phyloP scores from a whole-genome alignment of 1,139 yeast species.

The Yamadazyma diddensiae region DNA sequence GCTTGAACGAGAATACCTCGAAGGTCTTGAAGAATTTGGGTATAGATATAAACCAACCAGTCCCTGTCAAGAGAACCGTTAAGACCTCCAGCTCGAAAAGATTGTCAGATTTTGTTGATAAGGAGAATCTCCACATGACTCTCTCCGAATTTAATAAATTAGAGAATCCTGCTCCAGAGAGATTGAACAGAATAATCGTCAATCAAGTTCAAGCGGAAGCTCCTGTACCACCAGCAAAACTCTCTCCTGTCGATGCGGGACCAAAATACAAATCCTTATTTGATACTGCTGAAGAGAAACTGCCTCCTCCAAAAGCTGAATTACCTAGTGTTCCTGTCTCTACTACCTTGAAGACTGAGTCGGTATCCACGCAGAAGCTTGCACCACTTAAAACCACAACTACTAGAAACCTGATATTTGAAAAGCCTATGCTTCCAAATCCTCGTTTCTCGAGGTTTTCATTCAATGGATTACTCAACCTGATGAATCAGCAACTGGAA shows the following conservation, averaged over 20 bases:
- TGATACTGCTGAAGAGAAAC: slow-evolving; percentile 18
- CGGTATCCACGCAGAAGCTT: slow-evolving; percentile 2
- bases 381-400: slow-evolving; percentile 2
- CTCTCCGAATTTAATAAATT: slow-evolving; percentile 11
- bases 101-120: slow-evolving; percentile 33
- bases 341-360: slow-evolving; percentile 3
- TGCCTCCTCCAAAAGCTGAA: slow-evolving; percentile 2
- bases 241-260: slow-evolving; percentile 3
- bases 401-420: slow-evolving; percentile 2
- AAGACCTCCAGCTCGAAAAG: slow-evolving; percentile 47
- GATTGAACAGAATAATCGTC: neutral
- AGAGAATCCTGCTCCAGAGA: slow-evolving; percentile 15
- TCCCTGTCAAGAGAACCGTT: slow-evolving; percentile 4
- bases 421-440: slow-evolving; percentile 30
- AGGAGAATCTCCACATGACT: slow-evolving; percentile 17
- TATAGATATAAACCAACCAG: slow-evolving; percentile 25
- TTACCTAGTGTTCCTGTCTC: neutral
- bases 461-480: slow-evolving; percentile 35
- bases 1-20: slow-evolving; percentile 27
- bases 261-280: slow-evolving; percentile 24
- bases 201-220: neutral
- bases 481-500: slow-evolving; percentile 28
- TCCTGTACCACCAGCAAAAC: neutral
- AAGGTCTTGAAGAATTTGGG: slow-evolving; percentile 46
- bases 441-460: slow-evolving; percentile 46